These are phyloP conservation scores for Scleromitrula shiraiana DNA, from an alignment of 2,329 filamentous ascomycete species.

Conservation along the genomic window DNA sequence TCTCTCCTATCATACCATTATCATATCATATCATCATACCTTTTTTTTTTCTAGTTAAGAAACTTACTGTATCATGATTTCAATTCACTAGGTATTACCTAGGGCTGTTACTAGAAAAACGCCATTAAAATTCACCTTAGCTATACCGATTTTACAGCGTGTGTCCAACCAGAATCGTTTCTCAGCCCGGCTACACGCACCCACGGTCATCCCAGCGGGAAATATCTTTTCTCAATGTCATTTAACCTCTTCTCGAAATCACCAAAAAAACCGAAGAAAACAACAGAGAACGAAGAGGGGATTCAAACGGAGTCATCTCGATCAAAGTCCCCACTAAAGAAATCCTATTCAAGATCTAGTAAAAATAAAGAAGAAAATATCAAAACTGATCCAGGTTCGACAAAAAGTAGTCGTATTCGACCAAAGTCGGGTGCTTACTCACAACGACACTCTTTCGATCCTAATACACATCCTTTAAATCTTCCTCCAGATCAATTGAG, in stretches of 20 bases:
- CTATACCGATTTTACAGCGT: background rate
- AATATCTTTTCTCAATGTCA: slow-evolving; percentile 10
- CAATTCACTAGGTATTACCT: background rate
- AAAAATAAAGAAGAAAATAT: slow-evolving; percentile 24
- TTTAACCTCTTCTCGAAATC: slow-evolving; percentile 30
- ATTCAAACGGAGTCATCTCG: slow-evolving; percentile 16
- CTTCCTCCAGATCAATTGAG: slow-evolving; percentile 82
- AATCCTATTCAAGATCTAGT: slow-evolving; percentile 23
- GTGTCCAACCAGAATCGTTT: slow-evolving; percentile 8
- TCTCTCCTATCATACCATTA: too few species aligned
- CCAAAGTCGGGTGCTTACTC: slow-evolving; percentile 22
- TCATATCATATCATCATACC: too few species aligned
- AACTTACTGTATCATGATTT: background rate
- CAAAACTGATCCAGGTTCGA: slow-evolving; percentile 22
- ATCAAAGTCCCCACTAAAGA: slow-evolving; percentile 27
- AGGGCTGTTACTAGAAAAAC: slow-evolving; percentile 2
- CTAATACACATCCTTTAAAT: slow-evolving; percentile 79
- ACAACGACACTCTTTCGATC: slow-evolving; percentile 43
- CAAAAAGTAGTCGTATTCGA: slow-evolving; percentile 25
- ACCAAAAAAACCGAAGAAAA: slow-evolving; percentile 29
- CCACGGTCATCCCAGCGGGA: slow-evolving; percentile 7
- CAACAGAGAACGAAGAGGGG: slow-evolving; percentile 23
- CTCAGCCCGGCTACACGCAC: slow-evolving; percentile 9
- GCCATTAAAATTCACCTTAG: background rate
- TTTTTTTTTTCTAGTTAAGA: background rate